Evolutionary conservation across 306 rosid genomes (phyloP).

Genomic region (Glycine soja): DNA sequence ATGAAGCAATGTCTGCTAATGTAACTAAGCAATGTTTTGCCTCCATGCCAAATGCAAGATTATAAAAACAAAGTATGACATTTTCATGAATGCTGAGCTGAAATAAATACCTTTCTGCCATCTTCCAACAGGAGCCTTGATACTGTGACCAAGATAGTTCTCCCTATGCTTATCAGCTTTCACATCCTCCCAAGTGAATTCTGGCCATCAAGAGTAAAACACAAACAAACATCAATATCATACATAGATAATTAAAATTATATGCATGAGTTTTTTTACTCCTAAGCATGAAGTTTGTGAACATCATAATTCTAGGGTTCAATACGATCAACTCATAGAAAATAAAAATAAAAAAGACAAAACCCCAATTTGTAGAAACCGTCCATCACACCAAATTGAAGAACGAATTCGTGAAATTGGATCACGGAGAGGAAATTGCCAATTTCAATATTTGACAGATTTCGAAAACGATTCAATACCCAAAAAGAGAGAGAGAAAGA

Average conservation of each 20-base stretch:
- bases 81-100: constrained; percentile 1
- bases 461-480: not conserved
- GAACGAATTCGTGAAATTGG: not conserved
- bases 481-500: not conserved
- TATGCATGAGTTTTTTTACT: not conserved
- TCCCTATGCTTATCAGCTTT: constrained; percentile 92
- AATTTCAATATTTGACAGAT: not conserved
- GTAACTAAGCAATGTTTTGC: constrained; percentile 5
- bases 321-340: constrained; percentile 7
- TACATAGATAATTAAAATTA: not conserved
- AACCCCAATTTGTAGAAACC: constrained; percentile 12
- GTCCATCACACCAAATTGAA: constrained; percentile 15
- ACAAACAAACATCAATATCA: not conserved
- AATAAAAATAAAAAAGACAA: not conserved
- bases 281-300: not conserved
- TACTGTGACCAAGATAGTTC: constrained; percentile 89
- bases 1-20: not conserved
- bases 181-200: constrained; percentile 93
- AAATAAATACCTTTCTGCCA: constrained; percentile 89
- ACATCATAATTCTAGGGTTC: constrained; percentile 32
- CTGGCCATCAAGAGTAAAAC: constrained; percentile 56
- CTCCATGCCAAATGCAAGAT: constrained; percentile 19
- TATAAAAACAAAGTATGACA: not conserved
- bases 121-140: constrained; percentile 98
- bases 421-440: not conserved